These are phyloP conservation scores for Tolypocladium amazonense DNA, from an alignment of 2,329 filamentous ascomycete species.

Conservation along the genomic window DNA sequence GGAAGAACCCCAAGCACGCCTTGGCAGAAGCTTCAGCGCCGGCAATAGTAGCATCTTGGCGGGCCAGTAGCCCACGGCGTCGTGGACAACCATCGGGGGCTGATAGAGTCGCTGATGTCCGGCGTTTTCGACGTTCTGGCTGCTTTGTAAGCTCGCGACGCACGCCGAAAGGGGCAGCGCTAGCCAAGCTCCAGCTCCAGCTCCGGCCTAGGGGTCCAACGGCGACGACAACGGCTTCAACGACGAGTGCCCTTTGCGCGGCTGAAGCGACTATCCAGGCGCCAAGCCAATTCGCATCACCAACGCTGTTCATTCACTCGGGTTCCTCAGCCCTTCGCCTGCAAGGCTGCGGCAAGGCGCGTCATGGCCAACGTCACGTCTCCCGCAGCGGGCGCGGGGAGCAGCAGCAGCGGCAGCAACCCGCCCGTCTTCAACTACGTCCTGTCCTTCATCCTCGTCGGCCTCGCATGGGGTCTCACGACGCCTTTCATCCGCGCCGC, in stretches of 20 bases:
- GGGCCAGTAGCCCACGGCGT: background rate
- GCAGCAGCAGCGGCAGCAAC: background rate
- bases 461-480: constrained; percentile 85
- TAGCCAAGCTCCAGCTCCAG: background rate
- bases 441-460: constrained; percentile 81
- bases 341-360: background rate
- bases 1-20: background rate
- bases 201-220: background rate
- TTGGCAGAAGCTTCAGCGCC: background rate
- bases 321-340: background rate
- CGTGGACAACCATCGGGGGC: no score
- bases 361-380: background rate
- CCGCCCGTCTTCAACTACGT: constrained; percentile 59
- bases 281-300: background rate
- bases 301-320: background rate
- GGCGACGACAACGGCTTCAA: background rate
- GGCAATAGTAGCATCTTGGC: background rate
- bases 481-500: constrained; percentile 87
- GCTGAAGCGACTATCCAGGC: background rate
- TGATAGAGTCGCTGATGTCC: no score
- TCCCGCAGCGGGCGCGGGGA: background rate
- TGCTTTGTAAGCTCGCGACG: background rate
- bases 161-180: background rate
- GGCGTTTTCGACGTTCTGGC: no score
- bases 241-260: background rate